Base-by-base conservation (phyloP, 2,329 filamentous ascomycete species). In the Diaporthe sp. region DNA sequence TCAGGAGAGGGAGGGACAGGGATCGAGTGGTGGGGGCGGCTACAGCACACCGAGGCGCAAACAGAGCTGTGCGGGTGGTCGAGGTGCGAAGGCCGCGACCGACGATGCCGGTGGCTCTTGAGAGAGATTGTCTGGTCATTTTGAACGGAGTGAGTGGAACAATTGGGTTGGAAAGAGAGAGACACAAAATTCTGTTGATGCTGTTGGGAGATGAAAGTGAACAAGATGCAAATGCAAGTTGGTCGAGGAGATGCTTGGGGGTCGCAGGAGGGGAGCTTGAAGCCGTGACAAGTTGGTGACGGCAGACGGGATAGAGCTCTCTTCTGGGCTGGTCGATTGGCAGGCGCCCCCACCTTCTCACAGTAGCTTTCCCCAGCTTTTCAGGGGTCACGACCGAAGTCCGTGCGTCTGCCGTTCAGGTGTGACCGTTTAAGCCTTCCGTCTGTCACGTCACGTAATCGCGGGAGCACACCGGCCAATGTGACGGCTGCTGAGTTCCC, bases 341-440 rank as follows among this genome's bases (percentile, higher is more conserved):
- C 45, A n/a, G 30, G 55, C 25, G 19, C 57, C 50, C 50, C 73
- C 73, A 71, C 68, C 42, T 45, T 60, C 25, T 40, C 35, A 19
- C 58, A 58, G 42, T 33, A 76, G 72, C 74, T 76, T 74, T 68
- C 74, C 74, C 74, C 74, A 72, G 74, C 72, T 76, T 76, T 76
- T 55, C 66, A 74, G 68, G 74, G 74, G 74, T 67, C 52, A 17
- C 10, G 30, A 5, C 9, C 1, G 3, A 15, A 42, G 70, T 64
- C 70, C 70, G 70, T 72, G 70, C 70, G 19, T 33, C 47, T 42
- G n/a, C 22, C 38, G 45, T 40, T 19, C 38, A 42, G 4, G 52
- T 50, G 9, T 25, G 47, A 68, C 45, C 64, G 64, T 68, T 68
- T 68, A 9, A 33, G 22, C 45, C 47, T 22, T 40, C 64, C 33